Conservation (phyloP, 2,329 filamentous ascomycete species). For the Colletotrichum abscissum region DNA sequence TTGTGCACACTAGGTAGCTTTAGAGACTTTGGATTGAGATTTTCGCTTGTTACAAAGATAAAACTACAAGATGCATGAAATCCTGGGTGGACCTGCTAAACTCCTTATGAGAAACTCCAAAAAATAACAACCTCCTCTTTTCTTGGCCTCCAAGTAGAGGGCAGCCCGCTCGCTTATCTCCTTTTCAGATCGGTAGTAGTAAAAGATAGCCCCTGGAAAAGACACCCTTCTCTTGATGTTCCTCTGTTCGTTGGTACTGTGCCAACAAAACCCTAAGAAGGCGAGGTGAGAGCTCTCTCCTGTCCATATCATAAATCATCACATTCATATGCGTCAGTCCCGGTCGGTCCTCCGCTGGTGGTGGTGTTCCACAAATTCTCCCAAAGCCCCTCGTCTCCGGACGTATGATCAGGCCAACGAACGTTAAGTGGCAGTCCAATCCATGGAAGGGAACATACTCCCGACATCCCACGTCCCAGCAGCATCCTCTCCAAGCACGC, state of each 20-base stretch:
- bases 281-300: background rate
- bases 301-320: background rate
- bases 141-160: background rate
- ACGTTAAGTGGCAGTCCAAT: conserved; percentile 31
- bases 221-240: background rate
- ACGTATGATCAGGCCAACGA: background rate
- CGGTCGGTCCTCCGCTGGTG: no score
- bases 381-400: background rate
- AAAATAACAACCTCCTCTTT: background rate
- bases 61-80: background rate
- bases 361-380: background rate
- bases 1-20: background rate
- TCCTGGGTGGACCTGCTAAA: background rate
- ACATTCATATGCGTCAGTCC: background rate
- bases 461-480: conserved; percentile 21
- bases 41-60: background rate
- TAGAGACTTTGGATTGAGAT: background rate
- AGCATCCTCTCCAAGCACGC: conserved; percentile 21
- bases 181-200: background rate
- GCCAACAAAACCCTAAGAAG: no score
- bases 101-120: background rate
- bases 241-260: no score
- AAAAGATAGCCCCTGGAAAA: background rate
- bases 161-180: background rate
- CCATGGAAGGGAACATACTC: conserved; percentile 26